Base-by-base conservation (phyloP, 83 land plant species). In the Picea mariana region DNA sequence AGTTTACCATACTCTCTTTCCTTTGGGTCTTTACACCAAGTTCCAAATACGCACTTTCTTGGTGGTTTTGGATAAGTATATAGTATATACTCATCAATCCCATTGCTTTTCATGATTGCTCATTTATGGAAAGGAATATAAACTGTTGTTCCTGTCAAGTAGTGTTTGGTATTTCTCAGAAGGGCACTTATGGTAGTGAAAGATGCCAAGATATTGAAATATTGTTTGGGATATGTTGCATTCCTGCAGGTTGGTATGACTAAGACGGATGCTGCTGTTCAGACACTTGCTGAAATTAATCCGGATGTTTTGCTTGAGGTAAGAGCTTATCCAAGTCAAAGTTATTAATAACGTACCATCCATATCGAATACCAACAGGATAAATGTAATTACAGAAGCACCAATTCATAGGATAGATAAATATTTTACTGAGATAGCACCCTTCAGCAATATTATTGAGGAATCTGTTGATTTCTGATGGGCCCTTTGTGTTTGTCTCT, bases 221-320 rank as follows among this genome's bases (percentile, higher is more conserved):
- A 23, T 69, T 34, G 21, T 76, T 76, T 38, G 52, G 61, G 42
- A 76, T 76, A 15, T 55, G n/a, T 11, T 75, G 60, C 58, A 83
- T 80, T 59, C 23, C 83, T 79, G 16, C 77, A 97, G 99, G 98
- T 89, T 85, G 99, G 99, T 26, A 93, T 97, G 98, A 94, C 98
- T 16, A 97, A 97, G 79, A 97, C 99, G 20, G 99, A 97, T 91
- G 99, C 99, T 87, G 99, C 99, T 84, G 95, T 94, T 77, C 97
- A 97, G 80, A 97, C 99, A 18, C 92, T 97, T 0, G 72, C 90
- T 61, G 91, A 89, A 55, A 95, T 97, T 62, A 97, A 97, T 83
- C 99, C 99, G 44, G 99, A 97, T 89, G 98, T 97, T 82, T 88
- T 94, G 12, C 89, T 97, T 80, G 98, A 97, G 94, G 99, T 93